Conservation (phyloP, 768 basidiomycete genomes). For the Pisolithus marmoratus region DNA sequence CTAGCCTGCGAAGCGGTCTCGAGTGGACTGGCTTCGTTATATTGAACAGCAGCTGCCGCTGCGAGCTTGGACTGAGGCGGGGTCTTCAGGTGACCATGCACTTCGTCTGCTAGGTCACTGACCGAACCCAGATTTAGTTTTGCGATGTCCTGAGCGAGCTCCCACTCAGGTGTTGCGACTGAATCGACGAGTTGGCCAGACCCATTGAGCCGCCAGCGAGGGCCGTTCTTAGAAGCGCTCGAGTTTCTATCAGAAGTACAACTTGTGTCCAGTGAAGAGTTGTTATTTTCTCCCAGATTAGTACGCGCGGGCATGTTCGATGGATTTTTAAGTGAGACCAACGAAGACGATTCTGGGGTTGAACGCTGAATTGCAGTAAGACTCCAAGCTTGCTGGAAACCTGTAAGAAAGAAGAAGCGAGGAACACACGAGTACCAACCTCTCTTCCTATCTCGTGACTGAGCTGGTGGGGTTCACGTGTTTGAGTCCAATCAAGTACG, state of each 20-base stretch:
- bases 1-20: constrained; percentile 70
- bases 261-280: constrained; percentile 17
- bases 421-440: constrained; percentile 31
- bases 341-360: constrained; percentile 29
- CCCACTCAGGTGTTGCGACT: constrained; percentile 55
- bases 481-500: constrained; percentile 44
- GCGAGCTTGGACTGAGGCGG: constrained; percentile 61
- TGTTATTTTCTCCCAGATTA: constrained; percentile 20
- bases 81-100: constrained; percentile 50
- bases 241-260: constrained; percentile 36
- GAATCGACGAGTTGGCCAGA: constrained; percentile 59
- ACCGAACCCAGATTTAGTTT: constrained; percentile 63
- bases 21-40: constrained; percentile 63
- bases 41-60: constrained; percentile 46
- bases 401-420: constrained; percentile 20
- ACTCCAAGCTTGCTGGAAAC: constrained; percentile 42
- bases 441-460: constrained; percentile 38
- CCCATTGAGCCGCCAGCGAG: constrained; percentile 61
- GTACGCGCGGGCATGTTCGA: constrained; percentile 45
- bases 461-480: constrained; percentile 34
- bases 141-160: constrained; percentile 66
- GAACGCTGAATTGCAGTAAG: constrained; percentile 36
- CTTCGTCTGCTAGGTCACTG: constrained; percentile 45
- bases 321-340: constrained; percentile 35
- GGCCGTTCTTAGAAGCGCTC: constrained; percentile 30